Percentiles rank a stretch among this genome's conserved stretches.
Evolutionary conservation across 1,284 basidiomycete species (phyloP).

Genomic region (Papiliotrema flavescens): DNA sequence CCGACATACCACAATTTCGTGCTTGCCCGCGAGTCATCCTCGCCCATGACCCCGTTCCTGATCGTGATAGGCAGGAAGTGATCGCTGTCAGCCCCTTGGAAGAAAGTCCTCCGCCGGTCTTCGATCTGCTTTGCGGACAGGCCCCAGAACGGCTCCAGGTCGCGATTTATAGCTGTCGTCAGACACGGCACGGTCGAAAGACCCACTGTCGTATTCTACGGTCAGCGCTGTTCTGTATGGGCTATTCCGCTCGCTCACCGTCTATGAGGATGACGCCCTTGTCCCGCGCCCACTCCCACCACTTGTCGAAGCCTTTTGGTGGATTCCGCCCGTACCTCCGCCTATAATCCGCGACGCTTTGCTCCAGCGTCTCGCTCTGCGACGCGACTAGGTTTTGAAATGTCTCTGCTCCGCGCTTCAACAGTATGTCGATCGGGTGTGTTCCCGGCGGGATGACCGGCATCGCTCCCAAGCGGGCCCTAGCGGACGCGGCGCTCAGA

Average conservation of each 20-base stretch:
- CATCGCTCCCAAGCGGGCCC: too few relatives aligned
- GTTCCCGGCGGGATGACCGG: neutral
- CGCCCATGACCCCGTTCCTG: neutral
- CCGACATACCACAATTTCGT: neutral
- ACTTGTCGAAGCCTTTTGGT: constrained; percentile 51
- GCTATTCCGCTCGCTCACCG: constrained; percentile 27
- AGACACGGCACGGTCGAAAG: neutral
- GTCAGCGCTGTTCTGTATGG: neutral
- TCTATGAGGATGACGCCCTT: constrained; percentile 49
- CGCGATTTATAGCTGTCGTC: constrained; percentile 2
- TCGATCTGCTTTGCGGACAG: constrained; percentile 4
- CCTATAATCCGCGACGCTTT: constrained; percentile 49
- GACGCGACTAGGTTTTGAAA: constrained; percentile 7
- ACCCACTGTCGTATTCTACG: constrained; percentile 7
- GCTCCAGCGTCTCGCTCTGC: constrained; percentile 45
- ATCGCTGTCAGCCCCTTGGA: neutral
- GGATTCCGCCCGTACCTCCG: constrained; percentile 47
- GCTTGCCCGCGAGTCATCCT: neutral
- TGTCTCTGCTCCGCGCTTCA: neutral
- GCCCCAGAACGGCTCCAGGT: constrained; percentile 6
- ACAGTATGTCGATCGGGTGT: constrained; percentile 3
- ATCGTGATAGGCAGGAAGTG: neutral
- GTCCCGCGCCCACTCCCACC: constrained; percentile 34
- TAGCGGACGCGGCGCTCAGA: too few relatives aligned
- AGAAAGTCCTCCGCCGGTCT: neutral